Conservation (phyloP, 495 filamentous ascomycete genomes). For the Podospora appendiculata region DNA sequence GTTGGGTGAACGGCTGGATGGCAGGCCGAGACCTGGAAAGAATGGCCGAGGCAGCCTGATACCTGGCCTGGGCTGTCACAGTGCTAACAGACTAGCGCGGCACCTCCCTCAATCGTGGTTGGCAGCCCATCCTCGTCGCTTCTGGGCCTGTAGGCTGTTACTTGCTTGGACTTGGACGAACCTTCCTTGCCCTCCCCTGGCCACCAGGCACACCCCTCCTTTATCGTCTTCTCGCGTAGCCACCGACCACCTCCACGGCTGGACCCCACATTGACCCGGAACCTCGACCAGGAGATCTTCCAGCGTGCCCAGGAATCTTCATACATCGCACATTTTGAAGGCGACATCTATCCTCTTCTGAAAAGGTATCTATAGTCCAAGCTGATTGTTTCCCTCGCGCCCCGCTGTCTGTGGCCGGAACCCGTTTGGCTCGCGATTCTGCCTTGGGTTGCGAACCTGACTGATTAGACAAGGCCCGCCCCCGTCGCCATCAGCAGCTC, state of each 20-base stretch:
- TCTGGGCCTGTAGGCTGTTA: not conserved
- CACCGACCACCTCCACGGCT: not conserved
- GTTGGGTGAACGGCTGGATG: too few relatives aligned
- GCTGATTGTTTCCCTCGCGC: not conserved
- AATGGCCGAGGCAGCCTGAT: too few relatives aligned
- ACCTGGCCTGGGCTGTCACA: too few relatives aligned
- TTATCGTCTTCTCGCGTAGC: constrained; percentile 6
- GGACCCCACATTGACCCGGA: constrained; percentile 17
- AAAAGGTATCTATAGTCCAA: not conserved
- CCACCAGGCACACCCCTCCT: constrained; percentile 18
- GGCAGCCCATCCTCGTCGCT: too few relatives aligned
- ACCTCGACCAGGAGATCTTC: not conserved
- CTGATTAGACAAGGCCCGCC: too few relatives aligned
- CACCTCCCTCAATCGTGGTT: too few relatives aligned
- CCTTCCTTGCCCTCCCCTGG: not conserved
- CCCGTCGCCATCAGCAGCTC: not conserved
- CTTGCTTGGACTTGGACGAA: not conserved
- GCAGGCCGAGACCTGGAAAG: too few relatives aligned
- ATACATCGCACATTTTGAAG: not conserved
- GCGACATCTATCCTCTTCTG: too few relatives aligned
- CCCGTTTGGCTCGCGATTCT: too few relatives aligned
- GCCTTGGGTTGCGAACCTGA: too few relatives aligned
- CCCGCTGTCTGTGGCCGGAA: not conserved
- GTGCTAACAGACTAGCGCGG: too few relatives aligned
- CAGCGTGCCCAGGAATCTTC: not conserved